These are phyloP conservation scores for Epichloe glyceriae DNA, from an alignment of 2,329 filamentous ascomycete genomes.

Conservation along the genomic window DNA sequence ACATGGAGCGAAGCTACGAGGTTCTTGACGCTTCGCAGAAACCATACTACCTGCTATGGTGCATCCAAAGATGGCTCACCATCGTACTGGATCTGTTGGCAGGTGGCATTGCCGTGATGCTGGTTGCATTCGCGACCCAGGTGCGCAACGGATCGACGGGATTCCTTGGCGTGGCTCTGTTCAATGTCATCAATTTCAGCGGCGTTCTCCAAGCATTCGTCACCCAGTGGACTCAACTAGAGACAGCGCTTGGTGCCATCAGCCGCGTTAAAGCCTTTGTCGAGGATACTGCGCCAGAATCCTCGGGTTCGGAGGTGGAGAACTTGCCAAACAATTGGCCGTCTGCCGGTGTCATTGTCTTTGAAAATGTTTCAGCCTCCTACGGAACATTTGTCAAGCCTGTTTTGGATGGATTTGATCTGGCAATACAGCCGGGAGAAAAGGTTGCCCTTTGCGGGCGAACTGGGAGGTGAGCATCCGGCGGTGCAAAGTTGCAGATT, in stretches of 20 bases:
- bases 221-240: conserved; percentile 19
- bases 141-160: conserved; percentile 17
- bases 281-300: conserved; percentile 12
- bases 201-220: conserved; percentile 19
- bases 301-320: conserved; percentile 8
- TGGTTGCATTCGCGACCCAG: conserved; percentile 29
- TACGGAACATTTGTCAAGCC: conserved; percentile 13
- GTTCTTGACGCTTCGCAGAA: conserved; percentile 22
- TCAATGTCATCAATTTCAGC: conserved; percentile 18
- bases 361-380: conserved; percentile 17
- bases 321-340: conserved; percentile 15
- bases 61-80: conserved; percentile 36
- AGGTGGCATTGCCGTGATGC: conserved; percentile 29
- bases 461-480: conserved; percentile 19
- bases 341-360: conserved; percentile 11
- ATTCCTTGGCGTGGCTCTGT: conserved; percentile 16
- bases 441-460: conserved; percentile 32
- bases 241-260: conserved; percentile 16
- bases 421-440: conserved; percentile 20
- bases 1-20: conserved; percentile 8
- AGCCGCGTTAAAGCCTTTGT: conserved; percentile 16
- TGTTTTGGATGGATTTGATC: conserved; percentile 16
- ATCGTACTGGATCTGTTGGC: conserved; percentile 34
- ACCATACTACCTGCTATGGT: conserved; percentile 29
- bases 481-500: not conserved